Percentiles rank a stretch among this genome's conserved stretches.
These are phyloP conservation scores for Avicennia marina DNA, from an alignment of 257 asterid species.

Conservation along the genomic window DNA sequence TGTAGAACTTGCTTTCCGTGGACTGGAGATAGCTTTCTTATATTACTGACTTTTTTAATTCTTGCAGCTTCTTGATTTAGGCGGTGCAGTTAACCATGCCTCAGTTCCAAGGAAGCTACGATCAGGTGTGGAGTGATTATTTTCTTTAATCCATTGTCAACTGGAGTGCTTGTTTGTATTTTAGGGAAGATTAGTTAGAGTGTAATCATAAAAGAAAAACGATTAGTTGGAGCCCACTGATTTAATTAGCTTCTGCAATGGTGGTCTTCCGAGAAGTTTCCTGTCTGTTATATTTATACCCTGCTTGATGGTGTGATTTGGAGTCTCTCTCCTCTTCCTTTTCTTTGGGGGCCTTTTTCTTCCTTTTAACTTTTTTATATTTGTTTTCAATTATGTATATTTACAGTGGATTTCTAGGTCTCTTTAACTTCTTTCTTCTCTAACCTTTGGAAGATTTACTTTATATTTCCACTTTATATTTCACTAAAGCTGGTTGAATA, in stretches of 20 bases:
- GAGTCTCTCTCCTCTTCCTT: slow-evolving; percentile 5
- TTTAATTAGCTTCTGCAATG: slow-evolving; percentile 11
- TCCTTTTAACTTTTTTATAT: background rate
- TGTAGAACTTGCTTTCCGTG: background rate
- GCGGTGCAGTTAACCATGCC: slow-evolving; percentile 42
- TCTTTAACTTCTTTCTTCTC: slow-evolving; percentile 12
- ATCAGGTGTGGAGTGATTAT: slow-evolving; percentile 45
- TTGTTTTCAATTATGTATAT: background rate
- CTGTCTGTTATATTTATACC: slow-evolving; percentile 17
- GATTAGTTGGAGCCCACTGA: slow-evolving; percentile 22
- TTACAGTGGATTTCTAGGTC: background rate
- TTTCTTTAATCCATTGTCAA: background rate
- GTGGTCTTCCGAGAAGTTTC: slow-evolving; percentile 22
- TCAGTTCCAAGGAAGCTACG: slow-evolving; percentile 75
- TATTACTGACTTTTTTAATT: slow-evolving; percentile 1
- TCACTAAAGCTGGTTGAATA: background rate
- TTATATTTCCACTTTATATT: slow-evolving; percentile 1
- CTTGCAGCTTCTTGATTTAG: slow-evolving; percentile 56
- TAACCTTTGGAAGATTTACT: slow-evolving; percentile 14
- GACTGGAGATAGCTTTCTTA: background rate
- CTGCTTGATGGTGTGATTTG: background rate
- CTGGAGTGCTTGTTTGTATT: slow-evolving; percentile 18
- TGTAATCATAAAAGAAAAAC: background rate
- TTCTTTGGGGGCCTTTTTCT: background rate
- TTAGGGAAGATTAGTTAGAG: slow-evolving; percentile 19